phyloP scores from a whole-genome alignment of 257 asterid species.

The Solanum phureja region DNA sequence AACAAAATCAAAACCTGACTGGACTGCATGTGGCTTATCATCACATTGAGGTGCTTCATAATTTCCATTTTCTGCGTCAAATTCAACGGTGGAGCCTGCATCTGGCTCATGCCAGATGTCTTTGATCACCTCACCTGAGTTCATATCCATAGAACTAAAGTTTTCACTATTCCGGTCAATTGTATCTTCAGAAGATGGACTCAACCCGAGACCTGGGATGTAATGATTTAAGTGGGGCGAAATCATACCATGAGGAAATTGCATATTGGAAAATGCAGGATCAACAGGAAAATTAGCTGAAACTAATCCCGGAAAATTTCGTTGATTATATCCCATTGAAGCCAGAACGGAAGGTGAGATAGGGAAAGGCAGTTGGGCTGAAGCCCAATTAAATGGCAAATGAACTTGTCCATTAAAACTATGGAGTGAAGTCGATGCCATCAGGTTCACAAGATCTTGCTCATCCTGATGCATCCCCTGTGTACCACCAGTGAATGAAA shows the following conservation, averaged over 20 bases:
- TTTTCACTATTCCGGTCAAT: conserved; percentile 44
- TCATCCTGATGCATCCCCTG: conserved; percentile 64
- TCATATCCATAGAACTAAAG: conserved; percentile 41
- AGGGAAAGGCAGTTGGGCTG: conserved; percentile 69
- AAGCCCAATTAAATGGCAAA: conserved; percentile 50
- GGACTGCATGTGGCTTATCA: conserved; percentile 24
- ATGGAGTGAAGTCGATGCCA: conserved; percentile 77
- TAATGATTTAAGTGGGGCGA: conserved; percentile 54
- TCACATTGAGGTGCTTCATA: conserved; percentile 29
- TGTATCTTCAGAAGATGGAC: conserved; percentile 42
- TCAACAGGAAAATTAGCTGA: conserved; percentile 30
- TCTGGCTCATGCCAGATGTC: conserved; percentile 58
- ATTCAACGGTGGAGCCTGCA: conserved; percentile 29
- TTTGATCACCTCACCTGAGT: conserved; percentile 39
- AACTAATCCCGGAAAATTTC: conserved; percentile 44
- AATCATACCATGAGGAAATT: conserved; percentile 47
- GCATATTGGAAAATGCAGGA: conserved; percentile 28
- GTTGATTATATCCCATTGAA: conserved; percentile 70
- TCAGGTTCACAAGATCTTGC: conserved; percentile 77
- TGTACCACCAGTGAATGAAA: conserved; percentile 43
- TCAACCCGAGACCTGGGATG: conserved; percentile 46
- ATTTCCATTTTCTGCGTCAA: conserved; percentile 42
- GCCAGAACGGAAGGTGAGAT: conserved; percentile 68
- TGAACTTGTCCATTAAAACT: conserved; percentile 62
- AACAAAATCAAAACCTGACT: conserved; percentile 40